Evolutionary conservation across 129 eudicot species (phyloP).

Genomic region (Deinandra increscens): DNA sequence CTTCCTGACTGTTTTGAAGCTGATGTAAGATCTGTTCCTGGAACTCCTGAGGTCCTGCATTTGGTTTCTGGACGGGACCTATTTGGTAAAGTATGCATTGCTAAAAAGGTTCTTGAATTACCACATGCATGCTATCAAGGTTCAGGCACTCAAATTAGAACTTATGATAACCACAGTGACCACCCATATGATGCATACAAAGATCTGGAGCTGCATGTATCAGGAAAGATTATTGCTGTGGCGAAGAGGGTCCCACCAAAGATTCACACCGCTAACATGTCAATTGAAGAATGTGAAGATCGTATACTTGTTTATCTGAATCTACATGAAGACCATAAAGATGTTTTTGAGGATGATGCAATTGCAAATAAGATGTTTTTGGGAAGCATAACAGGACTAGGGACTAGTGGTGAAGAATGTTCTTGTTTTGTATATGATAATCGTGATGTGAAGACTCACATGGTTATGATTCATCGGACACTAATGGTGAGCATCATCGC

Average conservation of each 20-base stretch:
- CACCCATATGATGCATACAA: conserved; percentile 61
- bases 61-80: conserved; percentile 84
- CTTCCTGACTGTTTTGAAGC: conserved; percentile 95
- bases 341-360: conserved; percentile 31
- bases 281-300: conserved; percentile 54
- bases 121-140: conserved; percentile 34
- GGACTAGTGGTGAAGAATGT: conserved; percentile 78
- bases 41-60: conserved; percentile 80
- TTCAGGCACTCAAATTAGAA: conserved; percentile 4
- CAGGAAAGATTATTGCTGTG: conserved; percentile 76
- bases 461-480: conserved; percentile 86
- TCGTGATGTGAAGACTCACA: conserved; percentile 60
- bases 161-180: neutral
- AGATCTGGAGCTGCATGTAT: conserved; percentile 75
- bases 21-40: conserved; percentile 71
- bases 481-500: conserved; percentile 54
- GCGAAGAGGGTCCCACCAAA: conserved; percentile 71
- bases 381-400: conserved; percentile 77
- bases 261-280: conserved; percentile 11
- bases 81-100: conserved; percentile 77
- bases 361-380: conserved; percentile 44
- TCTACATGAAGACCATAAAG: conserved; percentile 39
- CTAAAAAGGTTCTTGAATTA: conserved; percentile 55
- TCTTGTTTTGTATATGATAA: conserved; percentile 60
- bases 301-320: conserved; percentile 63